A percentile compares a stretch with the other conserved stretches of the same genome.
Conservation (phyloP, 768 basidiomycete species). For the Dictyophora rubrovolvata region DNA sequence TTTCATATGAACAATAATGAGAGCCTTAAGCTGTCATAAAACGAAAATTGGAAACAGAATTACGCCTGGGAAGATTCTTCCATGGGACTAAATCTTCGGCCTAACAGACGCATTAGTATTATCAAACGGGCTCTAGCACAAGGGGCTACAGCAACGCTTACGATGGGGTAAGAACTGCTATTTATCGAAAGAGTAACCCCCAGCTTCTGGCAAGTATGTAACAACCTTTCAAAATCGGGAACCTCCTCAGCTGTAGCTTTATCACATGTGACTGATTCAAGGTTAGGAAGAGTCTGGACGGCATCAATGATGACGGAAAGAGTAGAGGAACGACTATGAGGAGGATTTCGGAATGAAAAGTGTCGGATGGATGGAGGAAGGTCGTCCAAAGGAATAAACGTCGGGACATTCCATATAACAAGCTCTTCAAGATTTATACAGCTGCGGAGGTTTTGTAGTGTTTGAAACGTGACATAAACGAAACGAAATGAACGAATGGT, state of each 20-base stretch:
- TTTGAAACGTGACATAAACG: conserved; percentile 24
- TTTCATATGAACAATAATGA: neutral
- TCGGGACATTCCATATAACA: conserved; percentile 27
- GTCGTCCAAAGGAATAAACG: conserved; percentile 21
- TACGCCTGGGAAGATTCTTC: neutral
- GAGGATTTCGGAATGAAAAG: conserved; percentile 26
- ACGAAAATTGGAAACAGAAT: neutral
- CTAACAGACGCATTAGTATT: neutral
- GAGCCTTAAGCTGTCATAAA: neutral
- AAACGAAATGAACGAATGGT: conserved; percentile 35
- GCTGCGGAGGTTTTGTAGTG: conserved; percentile 23
- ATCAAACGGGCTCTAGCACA: neutral
- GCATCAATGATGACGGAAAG: conserved; percentile 23
- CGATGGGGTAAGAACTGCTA: neutral
- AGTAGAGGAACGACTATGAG: conserved; percentile 15
- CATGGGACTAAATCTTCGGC: neutral
- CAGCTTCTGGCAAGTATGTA: conserved; percentile 19
- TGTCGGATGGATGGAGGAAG: conserved; percentile 33
- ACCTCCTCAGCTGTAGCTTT: conserved; percentile 13
- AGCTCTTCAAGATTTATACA: conserved; percentile 34
- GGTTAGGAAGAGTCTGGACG: conserved; percentile 22
- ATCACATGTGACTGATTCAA: conserved; percentile 30
- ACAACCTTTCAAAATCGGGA: conserved; percentile 18
- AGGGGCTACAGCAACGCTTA: neutral
- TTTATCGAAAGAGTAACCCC: neutral